Evolutionary conservation across 208 protist species (phyloP).

Genomic region (Trypanosoma caninum): DNA sequence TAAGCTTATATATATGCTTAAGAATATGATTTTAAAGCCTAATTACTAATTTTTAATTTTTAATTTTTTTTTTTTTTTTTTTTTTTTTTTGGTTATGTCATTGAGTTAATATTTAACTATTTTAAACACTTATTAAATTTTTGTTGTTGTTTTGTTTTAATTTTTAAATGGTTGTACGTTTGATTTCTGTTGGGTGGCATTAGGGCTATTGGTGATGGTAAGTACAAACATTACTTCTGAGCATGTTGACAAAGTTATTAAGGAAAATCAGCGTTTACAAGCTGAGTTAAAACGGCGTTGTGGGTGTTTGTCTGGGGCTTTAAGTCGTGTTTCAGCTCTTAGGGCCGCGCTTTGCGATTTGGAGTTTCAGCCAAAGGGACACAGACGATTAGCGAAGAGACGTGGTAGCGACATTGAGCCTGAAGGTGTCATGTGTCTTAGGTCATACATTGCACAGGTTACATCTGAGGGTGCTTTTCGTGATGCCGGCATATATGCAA

Average conservation of each 20-base stretch:
- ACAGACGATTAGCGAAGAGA: not conserved
- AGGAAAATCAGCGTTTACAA: slow-evolving; percentile 7
- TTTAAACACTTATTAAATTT: not conserved
- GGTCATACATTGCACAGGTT: not conserved
- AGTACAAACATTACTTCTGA: not conserved
- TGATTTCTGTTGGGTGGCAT: not conserved
- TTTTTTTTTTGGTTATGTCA: not conserved
- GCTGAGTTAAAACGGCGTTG: not conserved
- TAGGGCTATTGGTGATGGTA: not conserved
- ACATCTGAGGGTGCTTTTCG: slow-evolving; percentile 5
- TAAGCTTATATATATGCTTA: too few species aligned
- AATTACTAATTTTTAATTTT: not conserved
- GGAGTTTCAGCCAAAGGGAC: not conserved
- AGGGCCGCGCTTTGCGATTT: not conserved
- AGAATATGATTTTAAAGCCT: not conserved
- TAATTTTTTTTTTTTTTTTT: slow-evolving; percentile 7
- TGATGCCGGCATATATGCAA: slow-evolving; percentile 14
- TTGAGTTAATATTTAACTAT: too few species aligned
- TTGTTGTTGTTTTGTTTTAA: slow-evolving; percentile 1
- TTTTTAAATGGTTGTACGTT: slow-evolving; percentile 1
- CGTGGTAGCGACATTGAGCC: not conserved
- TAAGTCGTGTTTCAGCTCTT: not conserved
- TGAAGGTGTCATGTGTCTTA: not conserved
- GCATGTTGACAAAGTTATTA: slow-evolving; percentile 13
- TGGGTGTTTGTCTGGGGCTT: not conserved